phyloP scores from a whole-genome alignment of 2,329 filamentous ascomycete species.

The Nothophaeocryptopus gaeumannii region DNA sequence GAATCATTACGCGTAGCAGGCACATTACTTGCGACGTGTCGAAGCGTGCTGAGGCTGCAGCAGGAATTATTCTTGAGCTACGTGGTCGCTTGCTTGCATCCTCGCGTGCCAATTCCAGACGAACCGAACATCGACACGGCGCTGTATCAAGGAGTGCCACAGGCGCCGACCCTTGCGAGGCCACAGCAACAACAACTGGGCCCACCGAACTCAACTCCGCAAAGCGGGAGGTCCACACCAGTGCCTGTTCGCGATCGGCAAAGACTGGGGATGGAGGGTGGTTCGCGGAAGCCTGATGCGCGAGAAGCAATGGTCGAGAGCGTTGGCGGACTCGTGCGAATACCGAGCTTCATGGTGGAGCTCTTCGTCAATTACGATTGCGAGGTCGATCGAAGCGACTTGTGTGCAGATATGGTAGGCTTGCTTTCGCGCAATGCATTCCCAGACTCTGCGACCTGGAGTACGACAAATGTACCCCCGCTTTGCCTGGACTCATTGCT shows the following conservation, averaged over 20 bases:
- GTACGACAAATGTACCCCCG: slow-evolving; percentile 94
- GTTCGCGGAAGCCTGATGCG: slow-evolving; percentile 86
- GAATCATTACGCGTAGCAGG: slow-evolving; percentile 89
- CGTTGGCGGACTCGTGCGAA: slow-evolving; percentile 83
- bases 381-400: slow-evolving; percentile 82
- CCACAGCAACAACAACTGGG: slow-evolving; percentile 53
- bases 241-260: slow-evolving; percentile 90
- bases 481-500: slow-evolving; percentile 89
- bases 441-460: slow-evolving; percentile 97
- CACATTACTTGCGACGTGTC: slow-evolving; percentile 85
- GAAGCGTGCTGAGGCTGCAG: slow-evolving; percentile 86
- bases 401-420: slow-evolving; percentile 94
- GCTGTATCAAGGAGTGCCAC: slow-evolving; percentile 88
- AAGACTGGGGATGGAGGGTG: slow-evolving; percentile 87
- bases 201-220: slow-evolving; percentile 47
- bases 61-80: slow-evolving; percentile 96
- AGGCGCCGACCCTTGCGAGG: slow-evolving; percentile 83
- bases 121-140: slow-evolving; percentile 87
- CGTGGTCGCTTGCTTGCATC: slow-evolving; percentile 87
- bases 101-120: slow-evolving; percentile 86
- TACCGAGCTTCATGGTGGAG: slow-evolving; percentile 92
- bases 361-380: slow-evolving; percentile 98
- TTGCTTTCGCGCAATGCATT: slow-evolving; percentile 90
- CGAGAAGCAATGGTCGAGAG: slow-evolving; percentile 98
- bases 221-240: slow-evolving; percentile 82